phyloP scores from a whole-genome alignment of 2,329 filamentous ascomycete species.

The Nemania sp. region DNA sequence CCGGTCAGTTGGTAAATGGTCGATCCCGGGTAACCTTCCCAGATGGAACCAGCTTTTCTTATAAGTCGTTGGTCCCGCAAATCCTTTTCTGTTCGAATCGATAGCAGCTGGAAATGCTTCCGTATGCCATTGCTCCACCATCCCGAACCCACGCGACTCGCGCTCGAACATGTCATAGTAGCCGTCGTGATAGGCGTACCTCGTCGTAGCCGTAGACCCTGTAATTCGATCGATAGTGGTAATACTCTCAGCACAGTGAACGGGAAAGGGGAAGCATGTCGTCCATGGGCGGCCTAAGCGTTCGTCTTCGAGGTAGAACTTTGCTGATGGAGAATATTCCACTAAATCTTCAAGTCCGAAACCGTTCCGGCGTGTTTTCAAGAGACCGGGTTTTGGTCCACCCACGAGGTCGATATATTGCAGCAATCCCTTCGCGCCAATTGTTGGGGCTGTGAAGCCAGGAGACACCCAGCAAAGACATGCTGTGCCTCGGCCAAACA shows the following conservation, averaged over 20 bases:
- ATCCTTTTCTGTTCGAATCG: background rate
- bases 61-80: background rate
- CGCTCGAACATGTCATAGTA: slow-evolving; percentile 4
- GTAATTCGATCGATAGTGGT: background rate
- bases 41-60: background rate
- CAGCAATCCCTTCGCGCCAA: background rate
- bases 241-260: background rate
- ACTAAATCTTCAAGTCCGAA: background rate
- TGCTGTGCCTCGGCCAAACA: background rate
- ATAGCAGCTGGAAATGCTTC: background rate
- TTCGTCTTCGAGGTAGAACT: slow-evolving; percentile 9
- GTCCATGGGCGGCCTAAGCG: background rate
- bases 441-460: background rate
- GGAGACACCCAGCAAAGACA: background rate
- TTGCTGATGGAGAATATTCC: background rate
- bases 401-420: background rate
- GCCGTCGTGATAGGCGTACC: slow-evolving; percentile 7
- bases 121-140: background rate
- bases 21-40: background rate
- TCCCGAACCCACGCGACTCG: slow-evolving; percentile 5
- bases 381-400: background rate
- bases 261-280: background rate
- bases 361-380: background rate
- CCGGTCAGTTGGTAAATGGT: background rate
- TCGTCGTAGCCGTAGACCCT: background rate